Evolutionary conservation across 2,329 filamentous ascomycete genomes (phyloP).

Genomic region (Fusarium praegraminearum): DNA sequence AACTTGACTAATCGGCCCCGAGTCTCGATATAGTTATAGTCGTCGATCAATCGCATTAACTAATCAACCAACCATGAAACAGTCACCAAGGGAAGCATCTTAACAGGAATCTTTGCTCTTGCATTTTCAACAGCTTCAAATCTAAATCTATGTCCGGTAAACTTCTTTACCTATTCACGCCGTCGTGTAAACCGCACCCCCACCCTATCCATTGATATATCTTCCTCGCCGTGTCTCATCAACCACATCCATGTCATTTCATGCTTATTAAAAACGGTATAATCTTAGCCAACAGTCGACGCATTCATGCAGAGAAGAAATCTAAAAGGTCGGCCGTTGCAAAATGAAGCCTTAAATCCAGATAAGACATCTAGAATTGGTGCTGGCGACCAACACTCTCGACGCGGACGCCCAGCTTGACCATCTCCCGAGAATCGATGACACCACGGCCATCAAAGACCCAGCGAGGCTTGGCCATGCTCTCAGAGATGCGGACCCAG

Average conservation of each 20-base stretch:
- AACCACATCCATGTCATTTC: slow-evolving; percentile 47
- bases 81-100: not conserved
- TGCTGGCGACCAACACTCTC: slow-evolving; percentile 65
- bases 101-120: slow-evolving; percentile 40
- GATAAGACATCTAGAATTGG: slow-evolving; percentile 51
- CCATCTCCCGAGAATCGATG: slow-evolving; percentile 62
- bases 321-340: slow-evolving; percentile 39
- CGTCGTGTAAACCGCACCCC: slow-evolving; percentile 33
- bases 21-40: slow-evolving; percentile 1
- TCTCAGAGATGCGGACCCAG: slow-evolving; percentile 63
- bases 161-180: slow-evolving; percentile 36
- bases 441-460: slow-evolving; percentile 69
- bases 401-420: slow-evolving; percentile 63
- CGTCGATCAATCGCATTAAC: not conserved
- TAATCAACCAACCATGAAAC: not conserved
- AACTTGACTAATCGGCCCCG: not conserved
- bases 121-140: slow-evolving; percentile 42
- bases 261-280: slow-evolving; percentile 52
- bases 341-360: slow-evolving; percentile 25
- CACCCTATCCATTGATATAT: slow-evolving; percentile 31
- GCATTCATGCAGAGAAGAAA: slow-evolving; percentile 47
- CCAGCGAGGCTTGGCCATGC: slow-evolving; percentile 66
- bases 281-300: slow-evolving; percentile 45
- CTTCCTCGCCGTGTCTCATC: slow-evolving; percentile 44
- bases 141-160: slow-evolving; percentile 47